Base-by-base conservation (phyloP, 768 basidiomycete genomes). In the Daedaleopsis nitida region DNA sequence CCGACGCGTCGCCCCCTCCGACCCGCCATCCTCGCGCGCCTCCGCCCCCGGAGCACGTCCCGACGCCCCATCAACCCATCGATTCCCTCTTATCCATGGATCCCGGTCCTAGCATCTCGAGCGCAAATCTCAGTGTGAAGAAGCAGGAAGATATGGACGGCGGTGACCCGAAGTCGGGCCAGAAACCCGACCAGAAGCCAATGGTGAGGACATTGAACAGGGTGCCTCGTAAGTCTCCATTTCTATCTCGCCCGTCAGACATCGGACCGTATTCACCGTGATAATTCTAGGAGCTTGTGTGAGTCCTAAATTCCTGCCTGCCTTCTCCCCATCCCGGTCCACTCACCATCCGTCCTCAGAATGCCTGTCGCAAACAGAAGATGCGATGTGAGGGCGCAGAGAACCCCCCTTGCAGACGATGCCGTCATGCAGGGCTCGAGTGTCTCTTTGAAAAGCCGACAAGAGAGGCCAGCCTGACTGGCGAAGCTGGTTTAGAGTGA, bases 311-410 rank as follows among this genome's bases (percentile, higher is more conserved):
- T 79, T 32, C 55, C 58, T 50, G n/a, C 14, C 58, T 32, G 58
- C 37, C 5, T 45, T 52, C 32, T n/a, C 35, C 32, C 52, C 27
- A 54, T 53, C 52, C 42, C 47, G 21, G 21, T 38, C 38, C 14
- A 39, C 57, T 60, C 55, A 57, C 48, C 45, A 23, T 34, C 60
- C 50, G 45, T 55, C 44, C 44, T 72, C 27, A 95, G 93, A 96
- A 96, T 86, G 92, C 94, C 17, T 96, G 95, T 75, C 81, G 95
- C 67, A 92, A 94, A 70, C 94, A 96, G 80, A 97, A 97, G 78
- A 97, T 97, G 96, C 83, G 94, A 67, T 98, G 95, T 72, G 94
- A 96, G 74, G 94, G 94, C 1, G 96, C 94, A 16, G 96, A 97
- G 73, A 94, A 92, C 69, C 95, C 96, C 24, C 96, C 96, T n/a